Conservation (phyloP, 2,329 filamentous ascomycete species). For the Cladophialophora bantiana region DNA sequence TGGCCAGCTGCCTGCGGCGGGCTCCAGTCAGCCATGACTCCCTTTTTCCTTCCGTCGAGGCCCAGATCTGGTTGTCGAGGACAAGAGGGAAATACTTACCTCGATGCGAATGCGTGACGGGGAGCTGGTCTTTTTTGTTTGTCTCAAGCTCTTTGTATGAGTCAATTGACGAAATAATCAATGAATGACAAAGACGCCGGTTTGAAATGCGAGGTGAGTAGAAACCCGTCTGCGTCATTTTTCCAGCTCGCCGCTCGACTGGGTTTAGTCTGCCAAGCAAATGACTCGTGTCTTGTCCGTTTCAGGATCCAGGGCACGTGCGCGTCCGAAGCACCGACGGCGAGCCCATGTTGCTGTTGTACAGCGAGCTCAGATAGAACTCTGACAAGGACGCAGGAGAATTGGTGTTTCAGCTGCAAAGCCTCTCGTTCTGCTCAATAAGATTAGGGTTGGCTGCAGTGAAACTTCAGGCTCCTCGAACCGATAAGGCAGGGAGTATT, state of each 20-base stretch:
- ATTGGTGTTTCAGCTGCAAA: neutral
- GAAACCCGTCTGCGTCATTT: slow-evolving; percentile 29
- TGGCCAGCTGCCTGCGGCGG: slow-evolving; percentile 11
- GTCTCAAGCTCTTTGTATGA: slow-evolving; percentile 28
- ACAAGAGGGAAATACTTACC: slow-evolving; percentile 17
- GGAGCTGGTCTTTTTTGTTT: slow-evolving; percentile 28
- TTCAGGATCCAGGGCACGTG: slow-evolving; percentile 5
- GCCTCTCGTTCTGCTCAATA: neutral
- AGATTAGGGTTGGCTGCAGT: neutral
- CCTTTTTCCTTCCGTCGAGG: neutral
- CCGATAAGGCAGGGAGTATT: neutral
- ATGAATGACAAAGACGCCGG: slow-evolving; percentile 29
- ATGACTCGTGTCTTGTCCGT: slow-evolving; percentile 10
- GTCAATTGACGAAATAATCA: slow-evolving; percentile 12
- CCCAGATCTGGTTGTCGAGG: neutral
- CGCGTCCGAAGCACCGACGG: neutral
- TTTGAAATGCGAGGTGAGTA: slow-evolving; percentile 1
- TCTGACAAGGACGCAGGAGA: neutral
- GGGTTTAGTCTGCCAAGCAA: slow-evolving; percentile 15
- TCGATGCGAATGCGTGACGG: slow-evolving; percentile 28
- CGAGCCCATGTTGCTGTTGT: neutral
- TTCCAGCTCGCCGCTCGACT: slow-evolving; percentile 5
- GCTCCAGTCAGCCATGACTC: slow-evolving; percentile 34
- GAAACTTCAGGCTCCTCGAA: neutral
- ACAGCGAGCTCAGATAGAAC: neutral